phyloP scores from a whole-genome alignment of 306 rosid genomes.

The Quercus gilva region DNA sequence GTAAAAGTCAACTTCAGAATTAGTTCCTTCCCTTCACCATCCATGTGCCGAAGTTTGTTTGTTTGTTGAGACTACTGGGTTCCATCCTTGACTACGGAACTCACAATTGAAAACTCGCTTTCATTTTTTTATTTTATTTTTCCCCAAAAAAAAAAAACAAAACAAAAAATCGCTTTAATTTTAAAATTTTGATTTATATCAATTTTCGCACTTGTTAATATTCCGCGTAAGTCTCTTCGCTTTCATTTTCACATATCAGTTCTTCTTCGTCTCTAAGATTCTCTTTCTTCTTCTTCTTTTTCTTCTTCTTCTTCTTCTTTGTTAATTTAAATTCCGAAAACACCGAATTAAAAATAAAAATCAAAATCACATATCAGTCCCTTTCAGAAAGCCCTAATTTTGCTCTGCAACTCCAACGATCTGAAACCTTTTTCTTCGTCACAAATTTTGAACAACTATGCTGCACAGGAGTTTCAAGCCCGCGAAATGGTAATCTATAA shows the following conservation, averaged over 20 bases:
- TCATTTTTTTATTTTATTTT: too few species aligned
- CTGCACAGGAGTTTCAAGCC: constrained; percentile 56
- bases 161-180: too few species aligned
- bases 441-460: constrained; percentile 24
- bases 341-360: background rate
- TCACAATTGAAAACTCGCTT: too few species aligned
- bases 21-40: too few species aligned
- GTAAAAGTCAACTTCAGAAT: too few species aligned
- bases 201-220: too few species aligned
- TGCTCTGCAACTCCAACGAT: background rate
- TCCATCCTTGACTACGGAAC: too few species aligned
- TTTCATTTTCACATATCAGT: background rate
- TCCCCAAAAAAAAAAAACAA: too few species aligned
- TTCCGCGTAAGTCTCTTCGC: background rate
- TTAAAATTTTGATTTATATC: too few species aligned
- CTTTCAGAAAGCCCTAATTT: background rate
- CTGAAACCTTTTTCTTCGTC: background rate
- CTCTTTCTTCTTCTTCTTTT: background rate
- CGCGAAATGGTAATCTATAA: constrained; percentile 38
- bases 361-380: background rate
- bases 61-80: too few species aligned
- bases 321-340: background rate
- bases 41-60: too few species aligned
- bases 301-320: background rate
- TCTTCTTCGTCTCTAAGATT: background rate